A percentile compares a stretch with the other conserved stretches of the same genome.
These are phyloP conservation scores for Cyberlindnera japonica DNA, from an alignment of 805 yeast genomes.

Conservation along the genomic window DNA sequence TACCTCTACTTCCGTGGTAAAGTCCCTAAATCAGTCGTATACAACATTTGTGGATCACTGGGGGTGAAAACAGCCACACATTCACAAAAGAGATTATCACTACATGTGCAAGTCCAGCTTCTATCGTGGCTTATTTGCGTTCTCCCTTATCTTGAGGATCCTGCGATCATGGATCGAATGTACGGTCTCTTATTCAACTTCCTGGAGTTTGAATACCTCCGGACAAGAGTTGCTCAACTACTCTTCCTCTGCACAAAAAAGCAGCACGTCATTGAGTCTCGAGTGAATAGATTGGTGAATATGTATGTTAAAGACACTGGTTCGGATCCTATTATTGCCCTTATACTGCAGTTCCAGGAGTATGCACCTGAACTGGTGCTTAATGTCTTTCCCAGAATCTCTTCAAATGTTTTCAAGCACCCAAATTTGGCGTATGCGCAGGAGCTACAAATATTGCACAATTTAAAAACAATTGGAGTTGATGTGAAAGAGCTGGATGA, in stretches of 20 bases:
- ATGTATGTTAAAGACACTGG: slow-evolving; percentile 21
- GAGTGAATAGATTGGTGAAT: slow-evolving; percentile 18
- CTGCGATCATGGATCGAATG: slow-evolving; percentile 14
- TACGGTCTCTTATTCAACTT: slow-evolving; percentile 32
- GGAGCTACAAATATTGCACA: slow-evolving; percentile 5
- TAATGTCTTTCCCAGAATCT: slow-evolving; percentile 25
- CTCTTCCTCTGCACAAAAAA: slow-evolving; percentile 31
- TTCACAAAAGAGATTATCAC: slow-evolving; percentile 21
- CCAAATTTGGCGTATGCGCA: slow-evolving; percentile 16
- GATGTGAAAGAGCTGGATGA: slow-evolving; percentile 11
- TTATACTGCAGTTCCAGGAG: slow-evolving; percentile 24
- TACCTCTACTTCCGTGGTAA: slow-evolving; percentile 29
- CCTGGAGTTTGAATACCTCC: slow-evolving; percentile 34
- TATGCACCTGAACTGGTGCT: slow-evolving; percentile 24
- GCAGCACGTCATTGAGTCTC: slow-evolving; percentile 24
- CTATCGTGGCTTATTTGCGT: slow-evolving; percentile 35
- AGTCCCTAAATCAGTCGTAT: slow-evolving; percentile 25
- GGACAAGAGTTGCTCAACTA: slow-evolving; percentile 32
- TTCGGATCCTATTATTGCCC: slow-evolving; percentile 21
- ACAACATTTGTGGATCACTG: slow-evolving; percentile 28
- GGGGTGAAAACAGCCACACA: slow-evolving; percentile 28
- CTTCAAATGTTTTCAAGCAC: slow-evolving; percentile 26
- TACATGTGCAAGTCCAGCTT: slow-evolving; percentile 26
- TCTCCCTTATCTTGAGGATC: slow-evolving; percentile 23
- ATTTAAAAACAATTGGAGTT: neutral